Base-by-base conservation (phyloP, 176 grass and related monocot species). In the Stipa capillata region DNA sequence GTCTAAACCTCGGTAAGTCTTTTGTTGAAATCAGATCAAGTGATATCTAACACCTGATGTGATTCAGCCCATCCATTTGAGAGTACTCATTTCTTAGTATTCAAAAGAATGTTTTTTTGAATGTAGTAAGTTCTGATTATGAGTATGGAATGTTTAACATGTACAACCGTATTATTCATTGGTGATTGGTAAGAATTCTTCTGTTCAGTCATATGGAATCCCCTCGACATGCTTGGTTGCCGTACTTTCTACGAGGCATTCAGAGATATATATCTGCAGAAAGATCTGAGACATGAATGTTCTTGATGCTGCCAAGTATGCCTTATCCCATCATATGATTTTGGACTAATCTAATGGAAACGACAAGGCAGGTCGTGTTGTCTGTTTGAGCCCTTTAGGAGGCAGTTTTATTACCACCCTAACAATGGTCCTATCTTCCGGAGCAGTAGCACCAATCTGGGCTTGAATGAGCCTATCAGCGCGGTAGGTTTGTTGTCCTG, bases 91-190 rank as follows among this genome's bases (percentile, higher is more conserved):
- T 88, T 70, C 16, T 12, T 34, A 72, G 79, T 32, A 47, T 83
- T 73, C 3, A 35, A 61, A 75, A 16, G 20, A 37, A 31, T 37
- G 27, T 16, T 45, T 61, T 73, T 72, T 61, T 29, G 7, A 74
- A 20, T 60, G 31, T 39, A 65, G 11, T 58, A 35, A 14, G n/a
- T 35, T 84, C 24, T 74, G 62, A 62, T 71, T 17, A 48, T 9
- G 48, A 85, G 56, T 27, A 28, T 83, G 52, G 56, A 87, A 64
- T 82, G 47, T 40, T 67, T 83, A 65, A 78, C 65, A 31, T 87
- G 36, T 25, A 35, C 64, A 55, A 45, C 15, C n/a, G 25, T 47
- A 58, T 31, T 55, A 1, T 27, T 53, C 17, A 33, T 69, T 15
- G 31, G 41, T 42, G 15, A 76, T 20, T 17, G 2, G 54, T 42